phyloP scores from a whole-genome alignment of 139 green algal genomes.

The Gonium pectorale region DNA sequence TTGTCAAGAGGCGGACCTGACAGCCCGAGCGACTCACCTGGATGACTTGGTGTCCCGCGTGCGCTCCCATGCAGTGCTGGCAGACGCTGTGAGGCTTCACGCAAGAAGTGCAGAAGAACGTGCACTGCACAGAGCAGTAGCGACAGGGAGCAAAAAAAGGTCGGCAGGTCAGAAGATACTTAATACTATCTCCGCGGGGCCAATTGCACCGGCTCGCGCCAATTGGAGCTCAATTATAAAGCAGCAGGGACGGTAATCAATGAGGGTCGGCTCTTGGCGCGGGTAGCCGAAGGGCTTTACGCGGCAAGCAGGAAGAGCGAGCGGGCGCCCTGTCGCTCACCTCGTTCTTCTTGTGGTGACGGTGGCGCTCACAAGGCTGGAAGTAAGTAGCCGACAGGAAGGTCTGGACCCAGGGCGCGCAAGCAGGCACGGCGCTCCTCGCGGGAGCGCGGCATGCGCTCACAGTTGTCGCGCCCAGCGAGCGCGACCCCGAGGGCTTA shows the following conservation, averaged over 20 bases:
- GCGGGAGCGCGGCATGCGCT: not conserved
- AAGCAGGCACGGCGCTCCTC: not conserved
- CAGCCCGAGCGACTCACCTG: constrained; percentile 34
- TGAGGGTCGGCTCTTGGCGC: not conserved
- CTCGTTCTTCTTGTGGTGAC: constrained; percentile 40
- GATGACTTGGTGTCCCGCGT: constrained; percentile 58
- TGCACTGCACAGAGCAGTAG: constrained; percentile 45
- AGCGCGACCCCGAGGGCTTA: constrained; percentile 1
- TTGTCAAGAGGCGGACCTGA: not conserved
- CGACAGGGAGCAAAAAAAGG: not conserved
- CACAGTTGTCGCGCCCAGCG: not conserved
- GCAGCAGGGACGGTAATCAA: not conserved
- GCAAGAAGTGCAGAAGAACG: constrained; percentile 65
- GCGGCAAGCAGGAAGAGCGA: no score
- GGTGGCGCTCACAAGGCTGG: constrained; percentile 25
- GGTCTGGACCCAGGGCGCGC: constrained; percentile 5
- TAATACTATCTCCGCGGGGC: not conserved
- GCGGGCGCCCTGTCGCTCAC: not conserved
- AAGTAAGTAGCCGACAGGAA: constrained; percentile 27
- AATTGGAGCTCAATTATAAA: not conserved
- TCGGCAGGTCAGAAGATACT: no score
- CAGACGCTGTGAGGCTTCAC: constrained; percentile 43
- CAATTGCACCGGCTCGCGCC: no score
- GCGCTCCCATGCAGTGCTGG: constrained; percentile 63
- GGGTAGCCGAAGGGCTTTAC: no score